Percentiles rank a stretch among this genome's conserved stretches.
Conservation (phyloP, 495 filamentous ascomycete species). For the Bathelium albidoporum region DNA sequence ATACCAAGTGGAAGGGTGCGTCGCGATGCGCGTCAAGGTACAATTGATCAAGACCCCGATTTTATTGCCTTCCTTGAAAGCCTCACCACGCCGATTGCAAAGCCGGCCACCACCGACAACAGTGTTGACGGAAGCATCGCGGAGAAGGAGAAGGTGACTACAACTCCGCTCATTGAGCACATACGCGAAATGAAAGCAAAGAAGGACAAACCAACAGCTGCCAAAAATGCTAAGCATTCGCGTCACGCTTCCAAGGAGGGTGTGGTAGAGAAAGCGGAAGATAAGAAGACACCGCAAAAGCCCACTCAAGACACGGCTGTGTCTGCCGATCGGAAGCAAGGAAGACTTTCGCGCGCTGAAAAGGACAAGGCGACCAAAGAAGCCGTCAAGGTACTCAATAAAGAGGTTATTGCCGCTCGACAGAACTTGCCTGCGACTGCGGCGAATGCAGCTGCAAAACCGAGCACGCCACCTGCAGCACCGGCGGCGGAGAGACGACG, state of each 20-base stretch:
- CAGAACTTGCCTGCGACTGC: slow-evolving; percentile 14
- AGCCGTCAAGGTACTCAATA: slow-evolving; percentile 69
- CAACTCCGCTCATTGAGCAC: slow-evolving; percentile 82
- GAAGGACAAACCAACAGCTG: slow-evolving; percentile 55
- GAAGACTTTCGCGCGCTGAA: slow-evolving; percentile 24
- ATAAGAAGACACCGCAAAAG: slow-evolving; percentile 36
- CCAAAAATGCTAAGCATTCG: slow-evolving; percentile 39
- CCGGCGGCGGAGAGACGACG: slow-evolving; percentile 42
- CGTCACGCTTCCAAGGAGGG: slow-evolving; percentile 42
- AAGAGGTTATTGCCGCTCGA: slow-evolving; percentile 38
- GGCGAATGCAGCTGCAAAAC: slow-evolving; percentile 20
- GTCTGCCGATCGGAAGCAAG: slow-evolving; percentile 34
- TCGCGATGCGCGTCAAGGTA: slow-evolving; percentile 77
- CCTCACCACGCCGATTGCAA: slow-evolving; percentile 65
- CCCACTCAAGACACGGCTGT: slow-evolving; percentile 21
- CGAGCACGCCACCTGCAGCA: slow-evolving; percentile 23
- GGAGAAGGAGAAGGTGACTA: slow-evolving; percentile 59
- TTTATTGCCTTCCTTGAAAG: slow-evolving; percentile 88
- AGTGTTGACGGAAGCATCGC: slow-evolving; percentile 34
- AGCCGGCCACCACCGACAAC: slow-evolving; percentile 40
- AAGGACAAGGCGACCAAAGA: slow-evolving; percentile 58
- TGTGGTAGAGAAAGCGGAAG: slow-evolving; percentile 34
- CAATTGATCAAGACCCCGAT: slow-evolving; percentile 89
- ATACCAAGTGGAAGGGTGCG: slow-evolving; percentile 60
- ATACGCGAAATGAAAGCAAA: slow-evolving; percentile 82